Evolutionary conservation across 192 early-diverging fungal species (phyloP).

Genomic region (Gaertneriomyces sp.): DNA sequence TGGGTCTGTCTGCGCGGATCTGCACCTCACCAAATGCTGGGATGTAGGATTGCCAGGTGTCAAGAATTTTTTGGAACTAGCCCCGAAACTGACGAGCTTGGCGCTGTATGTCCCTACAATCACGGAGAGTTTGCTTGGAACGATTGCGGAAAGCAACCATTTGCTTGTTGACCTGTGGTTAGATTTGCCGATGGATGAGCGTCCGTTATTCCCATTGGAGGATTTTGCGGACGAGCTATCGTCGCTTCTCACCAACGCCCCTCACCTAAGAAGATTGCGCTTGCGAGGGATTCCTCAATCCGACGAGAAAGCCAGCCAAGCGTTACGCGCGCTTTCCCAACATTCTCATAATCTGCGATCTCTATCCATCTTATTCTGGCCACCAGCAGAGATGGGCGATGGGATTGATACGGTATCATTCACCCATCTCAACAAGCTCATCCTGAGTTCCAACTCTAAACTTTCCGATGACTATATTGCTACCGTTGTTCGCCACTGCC

Average conservation of each 20-base stretch:
- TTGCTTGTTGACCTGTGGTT: conserved; percentile 29
- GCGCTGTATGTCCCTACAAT: conserved; percentile 27
- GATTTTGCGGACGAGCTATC: conserved; percentile 22
- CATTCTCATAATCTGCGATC: conserved; percentile 23
- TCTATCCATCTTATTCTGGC: conserved; percentile 22
- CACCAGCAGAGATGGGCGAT: conserved; percentile 17
- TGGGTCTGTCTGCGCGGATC: conserved; percentile 17
- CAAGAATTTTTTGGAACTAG: neutral
- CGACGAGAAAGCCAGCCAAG: conserved; percentile 20
- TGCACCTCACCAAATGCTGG: conserved; percentile 30
- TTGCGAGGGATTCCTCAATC: conserved; percentile 19
- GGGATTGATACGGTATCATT: conserved; percentile 12
- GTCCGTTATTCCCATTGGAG: conserved; percentile 7
- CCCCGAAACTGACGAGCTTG: conserved; percentile 19
- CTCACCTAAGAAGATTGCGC: conserved; percentile 14
- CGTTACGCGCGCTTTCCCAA: conserved; percentile 7
- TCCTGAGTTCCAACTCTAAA: conserved; percentile 15
- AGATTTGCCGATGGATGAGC: conserved; percentile 28
- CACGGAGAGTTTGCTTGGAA: conserved; percentile 20
- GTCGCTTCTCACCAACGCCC: conserved; percentile 7
- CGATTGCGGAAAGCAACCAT: conserved; percentile 24
- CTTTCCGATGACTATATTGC: conserved; percentile 19
- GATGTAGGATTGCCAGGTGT: conserved; percentile 14
- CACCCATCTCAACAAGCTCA: conserved; percentile 22
- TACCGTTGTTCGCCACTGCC: conserved; percentile 19